phyloP scores from a whole-genome alignment of 2,329 filamentous ascomycete species.

The Albophoma yamanashiensis region DNA sequence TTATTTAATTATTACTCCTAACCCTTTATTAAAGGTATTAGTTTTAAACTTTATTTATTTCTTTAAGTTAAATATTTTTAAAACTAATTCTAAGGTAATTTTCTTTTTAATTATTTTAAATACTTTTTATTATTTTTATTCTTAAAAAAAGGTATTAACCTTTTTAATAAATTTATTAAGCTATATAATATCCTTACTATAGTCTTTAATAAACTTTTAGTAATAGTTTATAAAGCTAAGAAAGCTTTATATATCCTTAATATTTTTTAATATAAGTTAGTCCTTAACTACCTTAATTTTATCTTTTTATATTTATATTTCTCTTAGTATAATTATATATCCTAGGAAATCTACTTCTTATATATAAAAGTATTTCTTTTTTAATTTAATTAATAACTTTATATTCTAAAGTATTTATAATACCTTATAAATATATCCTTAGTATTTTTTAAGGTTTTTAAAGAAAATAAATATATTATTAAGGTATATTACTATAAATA shows the following conservation, averaged over 20 bases:
- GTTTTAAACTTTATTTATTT: slow-evolving; percentile 6
- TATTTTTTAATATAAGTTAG: not conserved
- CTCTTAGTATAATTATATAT: too few relatives aligned
- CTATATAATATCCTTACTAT: not conserved
- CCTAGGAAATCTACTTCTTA: too few relatives aligned
- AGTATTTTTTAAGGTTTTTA: slow-evolving; percentile 1
- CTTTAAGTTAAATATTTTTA: not conserved
- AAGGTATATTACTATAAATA: too few relatives aligned
- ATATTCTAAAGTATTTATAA: too few relatives aligned
- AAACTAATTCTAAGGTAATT: not conserved
- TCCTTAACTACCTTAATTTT: too few relatives aligned
- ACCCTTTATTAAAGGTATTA: slow-evolving; percentile 2
- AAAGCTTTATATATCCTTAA: not conserved
- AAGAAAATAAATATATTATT: slow-evolving; percentile 8
- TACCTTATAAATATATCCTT: too few relatives aligned
- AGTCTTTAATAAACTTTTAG: not conserved
- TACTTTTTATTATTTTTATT: not conserved
- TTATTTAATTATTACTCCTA: slow-evolving; percentile 3
- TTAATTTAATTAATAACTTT: too few relatives aligned
- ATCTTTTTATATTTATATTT: too few relatives aligned
- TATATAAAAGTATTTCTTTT: too few relatives aligned
- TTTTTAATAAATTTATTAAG: not conserved
- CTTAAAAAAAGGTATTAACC: not conserved
- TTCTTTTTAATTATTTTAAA: not conserved
- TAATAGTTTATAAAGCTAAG: not conserved